Evolutionary conservation across 805 yeast species (phyloP).

Genomic region (Metahyphopichia silvanorum): DNA sequence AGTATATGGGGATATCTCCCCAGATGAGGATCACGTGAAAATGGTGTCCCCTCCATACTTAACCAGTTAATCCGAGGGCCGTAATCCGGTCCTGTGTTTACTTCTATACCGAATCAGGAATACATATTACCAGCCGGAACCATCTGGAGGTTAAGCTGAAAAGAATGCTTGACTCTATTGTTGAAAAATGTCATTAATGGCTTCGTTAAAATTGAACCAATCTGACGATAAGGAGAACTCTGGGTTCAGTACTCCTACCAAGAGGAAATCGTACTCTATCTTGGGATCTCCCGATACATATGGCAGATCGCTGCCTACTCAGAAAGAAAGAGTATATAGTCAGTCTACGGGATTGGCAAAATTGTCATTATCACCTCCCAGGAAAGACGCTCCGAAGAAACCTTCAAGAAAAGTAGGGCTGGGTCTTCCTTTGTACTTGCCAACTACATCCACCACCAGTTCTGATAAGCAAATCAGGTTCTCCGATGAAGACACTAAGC

Average conservation of each 20-base stretch:
- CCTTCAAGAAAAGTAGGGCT: conserved; percentile 3
- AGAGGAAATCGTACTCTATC: conserved; percentile 14
- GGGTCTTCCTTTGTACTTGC: not conserved
- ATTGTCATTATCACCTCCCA: conserved; percentile 27
- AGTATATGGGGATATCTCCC: no score
- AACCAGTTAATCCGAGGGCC: no score
- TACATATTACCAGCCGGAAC: no score
- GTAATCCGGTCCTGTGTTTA: no score
- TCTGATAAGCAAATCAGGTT: not conserved
- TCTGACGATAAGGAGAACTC: conserved; percentile 5
- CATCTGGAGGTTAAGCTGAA: no score
- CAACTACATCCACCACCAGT: not conserved
- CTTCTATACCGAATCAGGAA: no score
- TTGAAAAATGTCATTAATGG: no score
- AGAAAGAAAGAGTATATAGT: conserved; percentile 35
- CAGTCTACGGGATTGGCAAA: conserved; percentile 51
- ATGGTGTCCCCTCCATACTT: no score
- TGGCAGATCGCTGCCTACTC: conserved; percentile 3
- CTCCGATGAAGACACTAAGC: conserved; percentile 13
- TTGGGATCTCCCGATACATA: conserved; percentile 6
- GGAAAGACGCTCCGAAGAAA: not conserved
- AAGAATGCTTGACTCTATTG: no score
- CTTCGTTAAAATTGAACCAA: no score
- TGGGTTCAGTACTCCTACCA: conserved; percentile 5
- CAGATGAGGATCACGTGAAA: no score